Conservation (phyloP, 108 stramenopile species). For the Bacterosira constricta region DNA sequence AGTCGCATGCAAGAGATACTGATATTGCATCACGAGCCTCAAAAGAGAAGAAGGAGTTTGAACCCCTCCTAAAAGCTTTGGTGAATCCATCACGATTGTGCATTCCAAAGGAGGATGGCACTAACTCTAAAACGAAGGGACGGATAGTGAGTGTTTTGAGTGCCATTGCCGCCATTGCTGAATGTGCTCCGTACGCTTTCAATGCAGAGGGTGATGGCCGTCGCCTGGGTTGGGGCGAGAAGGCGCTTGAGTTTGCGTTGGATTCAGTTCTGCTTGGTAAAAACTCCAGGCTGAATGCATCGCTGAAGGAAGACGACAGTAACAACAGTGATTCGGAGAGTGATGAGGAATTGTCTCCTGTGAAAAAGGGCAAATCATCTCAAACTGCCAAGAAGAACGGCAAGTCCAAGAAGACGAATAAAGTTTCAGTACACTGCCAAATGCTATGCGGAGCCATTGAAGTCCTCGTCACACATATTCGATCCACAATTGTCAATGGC, state of each 20-base stretch:
- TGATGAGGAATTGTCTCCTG: slow-evolving; percentile 38
- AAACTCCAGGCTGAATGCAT: slow-evolving; percentile 13
- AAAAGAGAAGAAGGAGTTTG: slow-evolving; percentile 52
- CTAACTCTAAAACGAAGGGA: slow-evolving; percentile 45
- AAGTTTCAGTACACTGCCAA: slow-evolving; percentile 59
- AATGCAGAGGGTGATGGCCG: slow-evolving; percentile 39
- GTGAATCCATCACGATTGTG: slow-evolving; percentile 60
- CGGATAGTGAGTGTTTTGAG: slow-evolving; percentile 63
- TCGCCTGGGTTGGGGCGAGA: slow-evolving; percentile 50
- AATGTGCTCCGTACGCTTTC: slow-evolving; percentile 69
- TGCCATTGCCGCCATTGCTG: slow-evolving; percentile 70
- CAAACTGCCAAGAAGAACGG: slow-evolving; percentile 16
- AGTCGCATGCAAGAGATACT: too few species aligned
- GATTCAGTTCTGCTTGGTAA: slow-evolving; percentile 63
- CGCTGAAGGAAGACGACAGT: slow-evolving; percentile 37
- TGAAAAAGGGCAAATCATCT: slow-evolving; percentile 18
- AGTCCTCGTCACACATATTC: slow-evolving; percentile 69
- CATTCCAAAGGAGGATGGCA: slow-evolving; percentile 46
- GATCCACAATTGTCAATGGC: slow-evolving; percentile 50
- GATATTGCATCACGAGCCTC: slow-evolving; percentile 28
- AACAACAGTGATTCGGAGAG: slow-evolving; percentile 44
- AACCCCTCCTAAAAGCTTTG: slow-evolving; percentile 59
- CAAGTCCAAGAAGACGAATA: slow-evolving; percentile 43
- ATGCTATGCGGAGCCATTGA: slow-evolving; percentile 77
- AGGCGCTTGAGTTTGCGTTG: slow-evolving; percentile 67